Conservation (phyloP, 441 rosid species). For the Populus hybrid region DNA sequence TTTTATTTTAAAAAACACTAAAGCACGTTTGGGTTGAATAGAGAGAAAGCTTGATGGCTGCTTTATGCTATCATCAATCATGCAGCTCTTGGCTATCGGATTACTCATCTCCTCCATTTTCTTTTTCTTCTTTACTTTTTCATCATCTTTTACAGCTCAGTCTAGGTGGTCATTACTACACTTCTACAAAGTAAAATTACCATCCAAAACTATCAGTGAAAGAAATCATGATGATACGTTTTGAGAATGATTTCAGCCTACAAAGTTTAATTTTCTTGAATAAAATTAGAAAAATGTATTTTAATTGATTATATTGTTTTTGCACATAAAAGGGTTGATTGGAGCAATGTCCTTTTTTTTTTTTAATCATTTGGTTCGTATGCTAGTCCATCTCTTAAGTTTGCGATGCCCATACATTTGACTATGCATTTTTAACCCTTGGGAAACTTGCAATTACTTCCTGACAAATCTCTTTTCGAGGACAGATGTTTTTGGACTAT, state of each 20-base stretch:
- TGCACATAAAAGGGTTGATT: no score
- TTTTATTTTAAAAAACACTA: constrained; percentile 9
- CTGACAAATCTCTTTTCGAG: background rate
- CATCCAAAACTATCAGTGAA: background rate
- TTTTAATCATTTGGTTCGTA: background rate
- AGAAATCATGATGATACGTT: no score
- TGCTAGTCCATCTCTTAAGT: background rate
- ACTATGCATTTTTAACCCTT: background rate
- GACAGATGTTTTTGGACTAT: background rate
- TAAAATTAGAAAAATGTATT: no score
- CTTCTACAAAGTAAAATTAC: background rate
- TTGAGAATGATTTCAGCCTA: background rate
- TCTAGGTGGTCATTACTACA: background rate
- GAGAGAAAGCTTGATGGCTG: constrained; percentile 17
- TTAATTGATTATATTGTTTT: no score
- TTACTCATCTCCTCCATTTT: background rate
- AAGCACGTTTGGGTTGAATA: constrained; percentile 38
- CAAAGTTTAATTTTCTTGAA: no score
- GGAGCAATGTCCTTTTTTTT: no score
- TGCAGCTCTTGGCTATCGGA: background rate
- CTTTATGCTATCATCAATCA: constrained; percentile 14
- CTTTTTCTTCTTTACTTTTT: background rate
- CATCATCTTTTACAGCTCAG: background rate
- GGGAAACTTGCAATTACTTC: background rate
- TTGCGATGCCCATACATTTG: background rate